Percentiles rank a stretch among this genome's conserved stretches.
Evolutionary conservation across 208 protist genomes (phyloP).

Genomic region (Trypanosoma conorhini): DNA sequence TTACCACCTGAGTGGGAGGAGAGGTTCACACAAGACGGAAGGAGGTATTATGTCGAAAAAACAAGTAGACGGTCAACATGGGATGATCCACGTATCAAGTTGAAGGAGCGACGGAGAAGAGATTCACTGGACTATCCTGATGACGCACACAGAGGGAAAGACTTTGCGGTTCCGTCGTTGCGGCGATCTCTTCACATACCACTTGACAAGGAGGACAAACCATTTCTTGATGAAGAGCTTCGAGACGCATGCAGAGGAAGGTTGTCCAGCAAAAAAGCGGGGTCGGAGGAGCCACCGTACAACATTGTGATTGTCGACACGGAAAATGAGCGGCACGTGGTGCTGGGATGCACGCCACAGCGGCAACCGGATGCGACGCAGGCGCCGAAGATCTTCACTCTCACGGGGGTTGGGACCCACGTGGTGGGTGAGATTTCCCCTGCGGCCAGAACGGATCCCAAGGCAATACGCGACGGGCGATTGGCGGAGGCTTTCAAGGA

Average conservation of each 20-base stretch:
- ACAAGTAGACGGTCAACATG: constrained; percentile 56
- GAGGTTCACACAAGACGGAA: constrained; percentile 75
- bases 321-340: background rate
- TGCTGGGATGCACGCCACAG: background rate
- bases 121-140: background rate
- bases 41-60: constrained; percentile 74
- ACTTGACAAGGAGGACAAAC: constrained; percentile 8
- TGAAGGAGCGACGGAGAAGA: background rate
- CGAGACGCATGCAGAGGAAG: background rate
- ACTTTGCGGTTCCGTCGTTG: background rate
- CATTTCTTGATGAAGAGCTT: constrained; percentile 6
- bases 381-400: too few relatives aligned
- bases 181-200: constrained; percentile 1
- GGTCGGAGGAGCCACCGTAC: background rate
- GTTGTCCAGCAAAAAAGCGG: background rate
- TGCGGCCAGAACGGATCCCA: too few relatives aligned
- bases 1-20: constrained; percentile 78
- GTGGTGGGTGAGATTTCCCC: too few relatives aligned
- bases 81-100: constrained; percentile 52
- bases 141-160: background rate
- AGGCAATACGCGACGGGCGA: too few relatives aligned
- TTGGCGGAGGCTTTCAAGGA: too few relatives aligned
- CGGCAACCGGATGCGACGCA: too few relatives aligned
- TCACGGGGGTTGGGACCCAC: too few relatives aligned
- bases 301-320: constrained; percentile 10